These are phyloP conservation scores for Erucastrum elatum DNA, from an alignment of 345 rosid species.

Conservation along the genomic window DNA sequence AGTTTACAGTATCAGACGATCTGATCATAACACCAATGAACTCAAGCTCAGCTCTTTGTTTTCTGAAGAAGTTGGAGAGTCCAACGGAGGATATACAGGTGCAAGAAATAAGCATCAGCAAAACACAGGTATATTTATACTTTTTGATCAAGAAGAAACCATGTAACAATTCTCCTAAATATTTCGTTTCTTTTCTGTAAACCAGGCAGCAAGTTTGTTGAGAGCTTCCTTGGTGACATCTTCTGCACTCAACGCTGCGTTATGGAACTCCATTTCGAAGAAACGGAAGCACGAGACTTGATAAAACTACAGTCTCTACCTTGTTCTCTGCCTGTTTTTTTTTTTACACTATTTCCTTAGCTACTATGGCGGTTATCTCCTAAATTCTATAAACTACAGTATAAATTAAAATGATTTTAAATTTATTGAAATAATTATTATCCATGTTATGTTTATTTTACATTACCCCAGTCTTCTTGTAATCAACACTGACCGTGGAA, in stretches of 20 bases:
- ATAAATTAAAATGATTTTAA: background rate
- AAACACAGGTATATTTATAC: background rate
- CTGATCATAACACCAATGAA: background rate
- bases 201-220: background rate
- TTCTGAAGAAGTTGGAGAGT: background rate
- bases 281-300: background rate
- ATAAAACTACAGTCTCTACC: background rate
- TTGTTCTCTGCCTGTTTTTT: background rate
- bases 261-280: constrained; percentile 1
- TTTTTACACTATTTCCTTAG: background rate
- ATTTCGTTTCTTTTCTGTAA: background rate
- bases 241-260: constrained; percentile 13
- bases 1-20: background rate
- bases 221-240: constrained; percentile 23
- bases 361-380: background rate
- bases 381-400: background rate
- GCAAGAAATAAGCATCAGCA: background rate
- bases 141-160: background rate
- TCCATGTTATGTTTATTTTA: background rate
- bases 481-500: too few relatives aligned
- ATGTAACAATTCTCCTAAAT: background rate
- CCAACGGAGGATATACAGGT: background rate
- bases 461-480: too few relatives aligned
- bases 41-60: background rate
- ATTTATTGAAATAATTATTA: background rate